These are phyloP conservation scores for Podaxis sp. DNA, from an alignment of 768 basidiomycete species.

Conservation along the genomic window DNA sequence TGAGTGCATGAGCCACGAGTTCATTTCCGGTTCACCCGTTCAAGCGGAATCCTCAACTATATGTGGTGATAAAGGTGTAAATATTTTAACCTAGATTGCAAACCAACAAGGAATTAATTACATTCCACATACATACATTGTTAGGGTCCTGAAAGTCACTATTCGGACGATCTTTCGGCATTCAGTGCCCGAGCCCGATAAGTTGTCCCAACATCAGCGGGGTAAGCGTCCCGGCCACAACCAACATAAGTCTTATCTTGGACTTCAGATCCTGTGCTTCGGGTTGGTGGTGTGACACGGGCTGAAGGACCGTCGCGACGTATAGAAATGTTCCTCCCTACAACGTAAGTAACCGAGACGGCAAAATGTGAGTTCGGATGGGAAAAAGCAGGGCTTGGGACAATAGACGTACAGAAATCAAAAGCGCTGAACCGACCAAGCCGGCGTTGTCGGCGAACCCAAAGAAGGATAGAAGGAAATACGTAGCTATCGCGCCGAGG, in stretches of 20 bases:
- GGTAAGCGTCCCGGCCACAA: constrained; percentile 67
- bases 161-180: background rate
- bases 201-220: constrained; percentile 61
- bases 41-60: background rate
- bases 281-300: constrained; percentile 51
- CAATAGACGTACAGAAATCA: constrained; percentile 71
- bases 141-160: background rate
- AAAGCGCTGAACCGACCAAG: constrained; percentile 75
- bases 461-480: constrained; percentile 57
- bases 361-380: background rate
- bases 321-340: constrained; percentile 94
- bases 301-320: constrained; percentile 88
- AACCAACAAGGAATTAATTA: background rate
- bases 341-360: background rate
- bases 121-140: background rate
- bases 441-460: constrained; percentile 41
- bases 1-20: background rate
- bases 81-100: background rate
- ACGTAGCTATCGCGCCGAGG: constrained; percentile 75
- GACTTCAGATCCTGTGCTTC: constrained; percentile 43
- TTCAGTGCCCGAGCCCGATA: constrained; percentile 60
- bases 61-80: background rate
- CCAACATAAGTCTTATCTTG: constrained; percentile 45
- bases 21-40: background rate
- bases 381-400: background rate